These are phyloP conservation scores for Hypericum androsaemum DNA, from an alignment of 345 rosid species.

Conservation along the genomic window DNA sequence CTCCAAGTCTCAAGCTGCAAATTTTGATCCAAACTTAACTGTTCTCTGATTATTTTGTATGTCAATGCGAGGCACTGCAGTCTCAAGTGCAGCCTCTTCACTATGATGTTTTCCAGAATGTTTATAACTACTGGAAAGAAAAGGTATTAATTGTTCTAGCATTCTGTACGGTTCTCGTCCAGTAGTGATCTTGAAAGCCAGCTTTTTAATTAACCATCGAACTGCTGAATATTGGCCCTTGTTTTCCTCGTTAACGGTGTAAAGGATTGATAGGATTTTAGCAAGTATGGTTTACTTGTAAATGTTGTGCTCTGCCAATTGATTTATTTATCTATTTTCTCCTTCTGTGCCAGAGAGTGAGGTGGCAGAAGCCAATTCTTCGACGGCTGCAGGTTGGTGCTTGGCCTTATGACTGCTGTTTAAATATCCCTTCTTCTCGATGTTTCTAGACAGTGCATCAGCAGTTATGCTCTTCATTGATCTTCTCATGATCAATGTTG, in stretches of 20 bases:
- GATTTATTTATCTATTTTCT: background rate
- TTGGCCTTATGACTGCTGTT: constrained; percentile 10
- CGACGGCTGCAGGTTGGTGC: constrained; percentile 90
- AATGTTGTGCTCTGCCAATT: background rate
- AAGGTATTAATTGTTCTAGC: constrained; percentile 42
- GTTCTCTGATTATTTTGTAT: constrained; percentile 2
- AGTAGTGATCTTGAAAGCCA: too few species aligned
- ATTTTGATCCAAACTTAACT: constrained; percentile 2
- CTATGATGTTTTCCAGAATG: constrained; percentile 59
- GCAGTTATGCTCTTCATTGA: too few species aligned
- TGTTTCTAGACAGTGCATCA: background rate
- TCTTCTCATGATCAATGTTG: too few species aligned
- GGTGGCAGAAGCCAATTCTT: constrained; percentile 95
- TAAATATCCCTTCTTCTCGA: background rate
- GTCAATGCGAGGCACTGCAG: constrained; percentile 57
- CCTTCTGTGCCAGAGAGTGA: constrained; percentile 56
- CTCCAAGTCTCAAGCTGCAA: too few species aligned
- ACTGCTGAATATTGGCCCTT: too few species aligned
- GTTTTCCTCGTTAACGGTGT: too few species aligned
- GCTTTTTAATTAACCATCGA: too few species aligned
- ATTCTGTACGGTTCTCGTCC: constrained; percentile 4
- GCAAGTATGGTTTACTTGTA: background rate
- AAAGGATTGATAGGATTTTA: too few species aligned
- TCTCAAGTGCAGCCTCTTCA: constrained; percentile 36
- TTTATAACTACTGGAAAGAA: constrained; percentile 82